Evolutionary conservation across 208 protist genomes (phyloP).

Genomic region (Giardia duodenalis): DNA sequence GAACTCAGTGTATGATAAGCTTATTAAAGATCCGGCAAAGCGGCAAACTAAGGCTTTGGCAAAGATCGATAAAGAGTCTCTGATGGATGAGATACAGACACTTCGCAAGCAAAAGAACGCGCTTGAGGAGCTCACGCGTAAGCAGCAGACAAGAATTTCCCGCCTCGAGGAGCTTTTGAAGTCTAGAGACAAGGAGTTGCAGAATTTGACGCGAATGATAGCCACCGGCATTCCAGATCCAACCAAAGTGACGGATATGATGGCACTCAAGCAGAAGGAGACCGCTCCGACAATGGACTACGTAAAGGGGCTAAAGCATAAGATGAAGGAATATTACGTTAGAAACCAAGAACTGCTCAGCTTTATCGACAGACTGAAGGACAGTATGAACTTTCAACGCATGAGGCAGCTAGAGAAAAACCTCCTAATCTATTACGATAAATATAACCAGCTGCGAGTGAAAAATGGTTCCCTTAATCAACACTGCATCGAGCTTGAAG

Average conservation of each 20-base stretch:
- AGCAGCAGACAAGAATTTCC: background rate
- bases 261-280: conserved; percentile 12
- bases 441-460: conserved; percentile 6
- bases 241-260: background rate
- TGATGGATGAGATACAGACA: background rate
- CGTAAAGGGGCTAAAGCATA: conserved; percentile 11
- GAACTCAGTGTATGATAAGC: background rate
- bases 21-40: background rate
- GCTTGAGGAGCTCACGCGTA: background rate
- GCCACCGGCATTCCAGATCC: background rate
- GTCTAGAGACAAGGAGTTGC: background rate
- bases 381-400: background rate
- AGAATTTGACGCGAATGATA: background rate
- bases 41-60: background rate
- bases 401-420: conserved; percentile 7
- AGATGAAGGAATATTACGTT: conserved; percentile 3
- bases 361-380: background rate
- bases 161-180: background rate
- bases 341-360: background rate
- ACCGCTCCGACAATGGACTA: background rate
- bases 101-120: conserved; percentile 8
- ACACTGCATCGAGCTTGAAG: background rate
- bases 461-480: conserved; percentile 13
- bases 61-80: background rate
- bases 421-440: conserved; percentile 12